Evolutionary conservation across 495 filamentous ascomycete genomes (phyloP).

Genomic region (Tuber microsphaerosporum): DNA sequence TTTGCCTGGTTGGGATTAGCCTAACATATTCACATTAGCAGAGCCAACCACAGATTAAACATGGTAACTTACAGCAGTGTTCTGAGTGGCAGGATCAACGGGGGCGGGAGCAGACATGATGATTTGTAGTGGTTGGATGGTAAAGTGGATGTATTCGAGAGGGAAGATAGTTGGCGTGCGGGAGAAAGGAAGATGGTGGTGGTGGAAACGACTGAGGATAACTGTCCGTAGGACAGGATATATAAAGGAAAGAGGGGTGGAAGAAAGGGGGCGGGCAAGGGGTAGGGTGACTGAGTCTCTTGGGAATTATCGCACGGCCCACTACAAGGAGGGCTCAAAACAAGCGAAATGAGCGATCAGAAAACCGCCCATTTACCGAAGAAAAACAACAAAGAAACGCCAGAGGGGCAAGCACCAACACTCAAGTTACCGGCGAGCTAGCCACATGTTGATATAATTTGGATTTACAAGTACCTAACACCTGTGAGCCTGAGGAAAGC

Average conservation of each 20-base stretch:
- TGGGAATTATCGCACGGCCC: slow-evolving; percentile 32
- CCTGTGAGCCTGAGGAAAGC: neutral
- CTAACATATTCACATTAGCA: slow-evolving; percentile 13
- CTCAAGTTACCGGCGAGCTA: neutral
- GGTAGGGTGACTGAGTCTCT: slow-evolving; percentile 23
- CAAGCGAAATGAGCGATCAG: slow-evolving; percentile 33
- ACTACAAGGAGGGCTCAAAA: slow-evolving; percentile 24
- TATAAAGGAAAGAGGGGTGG: slow-evolving; percentile 21
- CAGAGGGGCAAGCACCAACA: neutral
- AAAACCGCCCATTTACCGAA: slow-evolving; percentile 21
- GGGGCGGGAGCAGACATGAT: slow-evolving; percentile 27
- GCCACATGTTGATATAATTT: neutral
- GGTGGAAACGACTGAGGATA: slow-evolving; percentile 15
- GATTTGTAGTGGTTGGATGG: slow-evolving; percentile 4
- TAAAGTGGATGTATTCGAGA: slow-evolving; percentile 2
- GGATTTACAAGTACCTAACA: neutral
- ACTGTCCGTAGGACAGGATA: slow-evolving; percentile 23
- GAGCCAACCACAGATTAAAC: slow-evolving; percentile 8
- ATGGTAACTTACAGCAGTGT: slow-evolving; percentile 7
- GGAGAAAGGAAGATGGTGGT: slow-evolving; percentile 7
- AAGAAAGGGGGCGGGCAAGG: neutral
- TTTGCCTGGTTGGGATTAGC: slow-evolving; percentile 8
- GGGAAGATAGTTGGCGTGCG: neutral
- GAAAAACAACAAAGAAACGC: slow-evolving; percentile 1
- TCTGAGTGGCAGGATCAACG: slow-evolving; percentile 1